Evolutionary conservation across 1,284 basidiomycete genomes (phyloP).

Genomic region (Ceratobasidium sp.): DNA sequence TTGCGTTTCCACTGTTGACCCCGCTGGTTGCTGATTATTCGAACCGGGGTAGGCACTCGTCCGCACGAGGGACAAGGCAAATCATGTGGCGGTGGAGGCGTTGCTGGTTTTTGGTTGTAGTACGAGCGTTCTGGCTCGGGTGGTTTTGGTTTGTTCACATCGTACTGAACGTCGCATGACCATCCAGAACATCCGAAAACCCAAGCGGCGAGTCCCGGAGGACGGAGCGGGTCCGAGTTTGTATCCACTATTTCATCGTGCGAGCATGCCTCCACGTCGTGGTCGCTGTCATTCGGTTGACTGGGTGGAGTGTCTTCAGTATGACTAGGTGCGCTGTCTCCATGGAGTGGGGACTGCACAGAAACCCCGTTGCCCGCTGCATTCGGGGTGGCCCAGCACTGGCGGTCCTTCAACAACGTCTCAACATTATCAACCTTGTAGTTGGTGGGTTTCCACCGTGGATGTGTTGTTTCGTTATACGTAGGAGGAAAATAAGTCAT

Average conservation of each 20-base stretch:
- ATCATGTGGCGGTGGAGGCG: conserved; percentile 9
- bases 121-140: background rate
- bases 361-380: background rate
- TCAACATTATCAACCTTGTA: background rate
- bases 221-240: conserved; percentile 55
- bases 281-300: conserved; percentile 54
- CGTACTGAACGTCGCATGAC: conserved; percentile 58
- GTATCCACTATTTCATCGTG: conserved; percentile 56
- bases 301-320: conserved; percentile 49
- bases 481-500: conserved; percentile 15
- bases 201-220: conserved; percentile 57
- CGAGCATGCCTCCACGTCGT: conserved; percentile 57
- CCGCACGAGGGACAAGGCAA: conserved; percentile 24
- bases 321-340: conserved; percentile 58
- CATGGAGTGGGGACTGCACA: conserved; percentile 55
- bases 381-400: conserved; percentile 24
- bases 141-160: background rate
- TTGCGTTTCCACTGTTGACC: conserved; percentile 50
- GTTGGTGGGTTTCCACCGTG: background rate
- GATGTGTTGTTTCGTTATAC: conserved; percentile 3
- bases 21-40: conserved; percentile 60
- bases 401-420: conserved; percentile 2
- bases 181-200: conserved; percentile 63
- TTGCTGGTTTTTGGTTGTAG: background rate
- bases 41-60: conserved; percentile 54